Conservation (phyloP, 1,139 yeast genomes). For the Suhomyces taliae region DNA sequence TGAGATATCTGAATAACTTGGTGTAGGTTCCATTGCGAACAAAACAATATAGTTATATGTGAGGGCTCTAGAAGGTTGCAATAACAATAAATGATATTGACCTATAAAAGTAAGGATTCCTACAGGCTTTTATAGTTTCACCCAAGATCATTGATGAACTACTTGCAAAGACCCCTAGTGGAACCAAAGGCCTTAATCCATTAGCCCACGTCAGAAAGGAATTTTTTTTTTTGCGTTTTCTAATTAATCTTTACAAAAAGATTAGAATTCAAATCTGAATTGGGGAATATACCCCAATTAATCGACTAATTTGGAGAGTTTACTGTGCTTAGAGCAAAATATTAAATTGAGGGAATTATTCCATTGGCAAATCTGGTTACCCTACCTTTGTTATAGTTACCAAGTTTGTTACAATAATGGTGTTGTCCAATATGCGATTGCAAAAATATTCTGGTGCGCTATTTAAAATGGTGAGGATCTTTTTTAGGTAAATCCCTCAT, state of each 20-base stretch:
- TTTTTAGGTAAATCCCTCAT: conserved; percentile 9
- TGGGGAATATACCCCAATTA: background rate
- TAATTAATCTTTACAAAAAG: no score
- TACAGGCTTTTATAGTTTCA: no score
- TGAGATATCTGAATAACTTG: conserved; percentile 6
- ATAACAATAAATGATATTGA: background rate
- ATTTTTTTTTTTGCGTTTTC: no score
- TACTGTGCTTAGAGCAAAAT: background rate
- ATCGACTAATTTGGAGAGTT: background rate
- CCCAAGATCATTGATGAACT: no score
- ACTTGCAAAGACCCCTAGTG: no score
- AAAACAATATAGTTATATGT: background rate
- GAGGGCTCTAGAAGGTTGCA: background rate
- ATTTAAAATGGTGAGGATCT: background rate
- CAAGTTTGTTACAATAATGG: background rate
- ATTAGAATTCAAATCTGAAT: no score
- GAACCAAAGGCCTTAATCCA: no score
- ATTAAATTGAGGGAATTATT: conserved; percentile 7
- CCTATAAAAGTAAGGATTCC: background rate
- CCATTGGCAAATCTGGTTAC: conserved; percentile 5
- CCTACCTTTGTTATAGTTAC: background rate
- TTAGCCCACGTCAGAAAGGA: no score
- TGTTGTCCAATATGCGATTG: conserved; percentile 1
- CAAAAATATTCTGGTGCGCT: conserved; percentile 6
- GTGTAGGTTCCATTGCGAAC: conserved; percentile 2